phyloP scores from a whole-genome alignment of 139 green algal species.

The Chlamydomonas sp. region DNA sequence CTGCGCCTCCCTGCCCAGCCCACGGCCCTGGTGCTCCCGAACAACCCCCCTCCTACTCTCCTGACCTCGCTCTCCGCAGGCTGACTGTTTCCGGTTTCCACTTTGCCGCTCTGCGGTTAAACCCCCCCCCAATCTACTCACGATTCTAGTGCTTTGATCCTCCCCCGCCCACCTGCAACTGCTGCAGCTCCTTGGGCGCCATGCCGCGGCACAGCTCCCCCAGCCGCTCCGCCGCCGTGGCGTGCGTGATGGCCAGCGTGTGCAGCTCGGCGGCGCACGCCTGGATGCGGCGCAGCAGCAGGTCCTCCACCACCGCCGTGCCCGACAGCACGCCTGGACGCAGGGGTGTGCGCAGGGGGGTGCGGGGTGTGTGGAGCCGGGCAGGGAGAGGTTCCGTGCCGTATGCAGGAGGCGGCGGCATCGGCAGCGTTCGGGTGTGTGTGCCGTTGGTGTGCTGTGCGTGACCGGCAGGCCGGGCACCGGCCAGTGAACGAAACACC shows the following conservation, averaged over 20 bases:
- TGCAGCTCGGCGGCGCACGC: conserved; percentile 25
- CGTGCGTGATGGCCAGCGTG: conserved; percentile 21
- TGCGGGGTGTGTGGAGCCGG: not conserved
- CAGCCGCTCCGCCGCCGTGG: conserved; percentile 19
- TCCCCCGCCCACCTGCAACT: conserved; percentile 29
- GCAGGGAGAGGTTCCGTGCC: no score
- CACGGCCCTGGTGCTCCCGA: no score
- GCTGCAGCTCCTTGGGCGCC: conserved; percentile 37
- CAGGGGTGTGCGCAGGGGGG: not conserved
- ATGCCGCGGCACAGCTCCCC: conserved; percentile 17
- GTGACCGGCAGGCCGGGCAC: no score
- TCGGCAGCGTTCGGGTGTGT: not conserved
- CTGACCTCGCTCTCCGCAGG: no score
- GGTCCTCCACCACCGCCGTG: conserved; percentile 46
- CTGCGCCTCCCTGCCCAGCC: no score
- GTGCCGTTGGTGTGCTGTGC: not conserved
- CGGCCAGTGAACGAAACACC: no score
- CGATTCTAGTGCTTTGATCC: not conserved
- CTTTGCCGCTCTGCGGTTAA: no score
- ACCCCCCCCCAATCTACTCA: no score
- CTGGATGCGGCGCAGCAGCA: conserved; percentile 40
- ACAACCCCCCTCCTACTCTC: no score
- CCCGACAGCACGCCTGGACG: conserved; percentile 40
- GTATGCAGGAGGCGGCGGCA: not conserved
- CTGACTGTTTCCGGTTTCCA: no score